Conservation (phyloP, 1,284 basidiomycete genomes). For the Ceratobasidium sp. region DNA sequence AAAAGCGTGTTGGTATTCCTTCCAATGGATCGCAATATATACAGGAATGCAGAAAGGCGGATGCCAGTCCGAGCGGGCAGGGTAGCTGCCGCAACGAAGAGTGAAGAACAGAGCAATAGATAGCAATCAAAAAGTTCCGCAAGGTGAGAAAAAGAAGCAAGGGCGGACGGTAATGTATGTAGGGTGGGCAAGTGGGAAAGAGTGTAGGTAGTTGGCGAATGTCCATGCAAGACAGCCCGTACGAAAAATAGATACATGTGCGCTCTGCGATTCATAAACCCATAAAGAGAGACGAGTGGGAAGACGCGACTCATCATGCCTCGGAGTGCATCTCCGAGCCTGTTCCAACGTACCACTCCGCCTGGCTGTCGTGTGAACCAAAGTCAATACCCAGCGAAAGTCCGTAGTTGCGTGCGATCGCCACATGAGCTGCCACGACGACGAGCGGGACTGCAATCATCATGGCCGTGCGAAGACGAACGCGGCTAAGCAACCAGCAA, state of each 20-base stretch:
- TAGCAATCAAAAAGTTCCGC: constrained; percentile 41
- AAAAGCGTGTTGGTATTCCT: no score
- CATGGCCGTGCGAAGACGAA: constrained; percentile 37
- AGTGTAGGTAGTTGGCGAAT: constrained; percentile 43
- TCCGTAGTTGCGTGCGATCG: constrained; percentile 40
- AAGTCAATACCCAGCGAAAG: constrained; percentile 24
- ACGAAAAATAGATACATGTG: constrained; percentile 30
- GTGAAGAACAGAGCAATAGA: constrained; percentile 33
- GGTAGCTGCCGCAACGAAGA: constrained; percentile 14
- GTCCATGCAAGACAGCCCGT: constrained; percentile 37
- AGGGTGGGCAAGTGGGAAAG: constrained; percentile 31
- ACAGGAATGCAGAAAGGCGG: constrained; percentile 39
- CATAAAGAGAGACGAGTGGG: constrained; percentile 20
- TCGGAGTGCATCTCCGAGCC: constrained; percentile 45
- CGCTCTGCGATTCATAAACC: constrained; percentile 44
- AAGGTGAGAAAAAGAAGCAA: constrained; percentile 36
- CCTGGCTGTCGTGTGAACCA: constrained; percentile 22
- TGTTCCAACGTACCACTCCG: constrained; percentile 20
- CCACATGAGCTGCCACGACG: constrained; percentile 43
- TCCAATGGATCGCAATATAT: constrained; percentile 18
- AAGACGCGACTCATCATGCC: constrained; percentile 33
- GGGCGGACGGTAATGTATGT: constrained; percentile 38
- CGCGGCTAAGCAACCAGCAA: constrained; percentile 12
- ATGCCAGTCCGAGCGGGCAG: constrained; percentile 43
- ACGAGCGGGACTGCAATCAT: constrained; percentile 42